phyloP scores from a whole-genome alignment of 2,329 filamentous ascomycete genomes.

The Pleomassaria siparia region DNA sequence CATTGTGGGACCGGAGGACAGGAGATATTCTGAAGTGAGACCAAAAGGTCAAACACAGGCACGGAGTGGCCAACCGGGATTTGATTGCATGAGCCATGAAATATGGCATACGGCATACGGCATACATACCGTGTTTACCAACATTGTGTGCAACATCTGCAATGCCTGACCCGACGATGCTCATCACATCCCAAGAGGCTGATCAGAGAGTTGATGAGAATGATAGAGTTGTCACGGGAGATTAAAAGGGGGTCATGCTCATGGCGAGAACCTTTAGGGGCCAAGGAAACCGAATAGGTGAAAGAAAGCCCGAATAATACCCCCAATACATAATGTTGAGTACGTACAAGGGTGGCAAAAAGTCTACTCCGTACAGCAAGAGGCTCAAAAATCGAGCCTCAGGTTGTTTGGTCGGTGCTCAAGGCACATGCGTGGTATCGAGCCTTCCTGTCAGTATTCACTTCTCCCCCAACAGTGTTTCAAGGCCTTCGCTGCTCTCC shows the following conservation, averaged over 20 bases:
- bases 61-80: neutral
- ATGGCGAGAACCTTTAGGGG: neutral
- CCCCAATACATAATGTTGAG: neutral
- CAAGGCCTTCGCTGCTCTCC: slow-evolving; percentile 58
- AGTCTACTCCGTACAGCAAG: too few species aligned
- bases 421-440: neutral
- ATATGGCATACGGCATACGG: too few species aligned
- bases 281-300: neutral
- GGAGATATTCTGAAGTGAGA: neutral
- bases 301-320: neutral
- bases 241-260: neutral
- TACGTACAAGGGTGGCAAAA: too few species aligned
- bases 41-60: neutral
- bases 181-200: neutral
- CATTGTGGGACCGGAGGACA: neutral
- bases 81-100: neutral
- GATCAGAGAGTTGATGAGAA: neutral
- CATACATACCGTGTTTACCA: slow-evolving; percentile 1
- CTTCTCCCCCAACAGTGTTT: slow-evolving; percentile 7
- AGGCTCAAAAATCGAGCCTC: neutral
- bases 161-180: neutral
- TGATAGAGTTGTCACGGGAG: too few species aligned
- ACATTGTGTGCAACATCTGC: neutral
- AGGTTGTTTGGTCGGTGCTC: neutral
- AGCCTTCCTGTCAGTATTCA: neutral